phyloP scores from a whole-genome alignment of 495 filamentous ascomycete species.

The Amniculicola lignicola region DNA sequence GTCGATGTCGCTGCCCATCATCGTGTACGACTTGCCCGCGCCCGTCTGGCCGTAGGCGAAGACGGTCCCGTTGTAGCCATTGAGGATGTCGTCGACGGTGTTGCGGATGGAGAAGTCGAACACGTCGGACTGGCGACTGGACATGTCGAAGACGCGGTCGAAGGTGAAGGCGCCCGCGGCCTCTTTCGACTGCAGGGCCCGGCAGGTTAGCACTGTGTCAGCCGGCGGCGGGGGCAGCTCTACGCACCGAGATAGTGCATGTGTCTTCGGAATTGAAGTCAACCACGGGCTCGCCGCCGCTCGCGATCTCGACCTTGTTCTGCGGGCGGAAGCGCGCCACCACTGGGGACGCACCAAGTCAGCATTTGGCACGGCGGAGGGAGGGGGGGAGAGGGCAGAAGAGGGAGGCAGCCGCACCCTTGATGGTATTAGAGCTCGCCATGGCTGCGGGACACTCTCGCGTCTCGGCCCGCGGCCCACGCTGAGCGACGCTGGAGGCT shows the following conservation, averaged over 20 bases:
- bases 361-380: too few species aligned
- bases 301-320: slow-evolving; percentile 85
- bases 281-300: slow-evolving; percentile 88
- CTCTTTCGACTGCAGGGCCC: slow-evolving; percentile 66
- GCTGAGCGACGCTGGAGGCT: neutral
- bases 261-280: slow-evolving; percentile 85
- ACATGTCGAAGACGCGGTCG: slow-evolving; percentile 94
- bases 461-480: slow-evolving; percentile 26
- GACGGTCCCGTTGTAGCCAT: slow-evolving; percentile 98
- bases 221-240: neutral
- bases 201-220: neutral
- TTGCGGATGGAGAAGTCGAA: slow-evolving; percentile 96
- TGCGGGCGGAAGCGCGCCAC: slow-evolving; percentile 97
- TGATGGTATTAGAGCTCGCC: slow-evolving; percentile 66
- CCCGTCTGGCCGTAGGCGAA: slow-evolving; percentile 99
- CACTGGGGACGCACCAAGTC: slow-evolving; percentile 47
- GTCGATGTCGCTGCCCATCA: slow-evolving; percentile 98
- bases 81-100: slow-evolving; percentile 96
- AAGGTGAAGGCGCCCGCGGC: slow-evolving; percentile 87
- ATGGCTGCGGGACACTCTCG: slow-evolving; percentile 38
- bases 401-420: slow-evolving; percentile 56
- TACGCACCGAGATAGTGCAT: slow-evolving; percentile 70
- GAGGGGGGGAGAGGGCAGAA: too few species aligned
- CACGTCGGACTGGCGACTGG: slow-evolving; percentile 79
- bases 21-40: slow-evolving; percentile 97